Percentiles rank a stretch among this genome's conserved stretches.
phyloP scores from a whole-genome alignment of 345 rosid species.

The Hibiscus mutabilis region DNA sequence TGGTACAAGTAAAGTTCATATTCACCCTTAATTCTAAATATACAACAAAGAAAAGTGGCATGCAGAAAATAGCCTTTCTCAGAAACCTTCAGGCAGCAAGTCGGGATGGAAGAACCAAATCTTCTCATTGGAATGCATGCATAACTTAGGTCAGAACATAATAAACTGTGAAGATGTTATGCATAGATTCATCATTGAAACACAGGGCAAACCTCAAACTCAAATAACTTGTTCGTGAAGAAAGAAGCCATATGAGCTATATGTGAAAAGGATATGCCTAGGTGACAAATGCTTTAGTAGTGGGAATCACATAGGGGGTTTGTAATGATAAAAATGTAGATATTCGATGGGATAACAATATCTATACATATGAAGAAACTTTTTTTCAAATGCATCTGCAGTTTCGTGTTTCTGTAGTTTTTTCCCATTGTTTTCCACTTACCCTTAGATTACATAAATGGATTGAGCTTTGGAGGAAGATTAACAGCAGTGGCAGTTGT shows the following conservation, averaged over 20 bases:
- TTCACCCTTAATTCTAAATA: no score
- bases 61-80: not conserved
- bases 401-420: not conserved
- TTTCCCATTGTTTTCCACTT: not conserved
- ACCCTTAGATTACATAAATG: not conserved
- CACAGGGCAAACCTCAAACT: not conserved
- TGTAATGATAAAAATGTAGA: no score
- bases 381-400: constrained; percentile 5
- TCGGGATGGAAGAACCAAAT: not conserved
- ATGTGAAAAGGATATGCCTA: not conserved
- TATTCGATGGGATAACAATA: not conserved
- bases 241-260: not conserved
- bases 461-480: not conserved
- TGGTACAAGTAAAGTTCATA: no score
- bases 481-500: not conserved
- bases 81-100: not conserved
- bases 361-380: not conserved
- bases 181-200: not conserved
- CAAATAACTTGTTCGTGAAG: not conserved
- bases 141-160: not conserved
- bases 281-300: not conserved
- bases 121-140: not conserved
- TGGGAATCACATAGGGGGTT: not conserved
- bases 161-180: not conserved
- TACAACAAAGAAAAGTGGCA: not conserved